Evolutionary conservation across 257 asterid species (phyloP), one percentile per base, ranked within the genome.

Genomic region (Lantana camara): DNA sequence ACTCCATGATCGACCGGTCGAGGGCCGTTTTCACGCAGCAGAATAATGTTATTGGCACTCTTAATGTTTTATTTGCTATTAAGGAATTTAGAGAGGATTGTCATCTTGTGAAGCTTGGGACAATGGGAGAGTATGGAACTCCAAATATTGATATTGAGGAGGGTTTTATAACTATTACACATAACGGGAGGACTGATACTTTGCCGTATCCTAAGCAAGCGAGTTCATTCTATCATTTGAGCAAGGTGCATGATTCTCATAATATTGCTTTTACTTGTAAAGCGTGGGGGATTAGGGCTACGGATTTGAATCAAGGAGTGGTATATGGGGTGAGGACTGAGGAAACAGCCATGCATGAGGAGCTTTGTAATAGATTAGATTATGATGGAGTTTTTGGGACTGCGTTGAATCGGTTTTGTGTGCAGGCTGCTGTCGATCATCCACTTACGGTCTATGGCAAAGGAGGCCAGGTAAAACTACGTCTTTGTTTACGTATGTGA

Each of bases 51-150:
- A 82, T 93, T 22, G 97, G 99, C 29, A 93, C 97, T 3, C 86
- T 93, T 14, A 93, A 90, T 21, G 97, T 93, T 42, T 79, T 93
- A 24, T 90, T 93, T 51, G 99, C 99, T 13, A 90, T 90, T 38
- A 93, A 93, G 69, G 99, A 93, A 73, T 90, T 71, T 22, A 75
- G 83, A 12, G 97, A 87, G 54, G 97, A 93, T 72, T 93, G 99
- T 67, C 99, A 93, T 79, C 82, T 93, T 2, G 97, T 93, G 80
- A 93, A 93, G 69, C 96, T 93, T 12, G 99, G 97, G 56, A 93
- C 99, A 32, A 93, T 93, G 99, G 99, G 99, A n/a, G 99, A 93
- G 51, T 93, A 93, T 16, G 99, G 99, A 9, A 93, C 97, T 22
- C 99, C 99, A 3, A 93, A 93, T 46, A 93, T 93, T 57, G 97